A percentile compares a stretch with the other conserved stretches of the same genome.
phyloP scores from a whole-genome alignment of 805 yeast genomes.

The Candida vartiovaarae region DNA sequence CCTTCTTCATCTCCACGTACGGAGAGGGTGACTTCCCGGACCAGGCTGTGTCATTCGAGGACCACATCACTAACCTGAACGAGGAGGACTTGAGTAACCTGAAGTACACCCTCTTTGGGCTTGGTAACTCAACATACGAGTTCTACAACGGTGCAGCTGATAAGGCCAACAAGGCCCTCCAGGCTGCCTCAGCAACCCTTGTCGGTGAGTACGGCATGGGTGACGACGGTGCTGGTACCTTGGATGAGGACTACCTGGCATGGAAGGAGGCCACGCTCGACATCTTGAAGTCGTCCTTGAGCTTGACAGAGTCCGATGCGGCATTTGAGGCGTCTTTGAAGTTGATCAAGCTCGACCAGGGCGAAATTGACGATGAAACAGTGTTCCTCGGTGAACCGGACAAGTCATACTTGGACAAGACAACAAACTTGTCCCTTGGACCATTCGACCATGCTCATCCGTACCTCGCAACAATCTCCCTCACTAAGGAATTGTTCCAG shows the following conservation, averaged over 20 bases:
- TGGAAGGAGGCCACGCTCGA: constrained; percentile 85
- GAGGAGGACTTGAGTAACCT: constrained; percentile 51
- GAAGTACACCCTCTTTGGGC: constrained; percentile 74
- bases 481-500: constrained; percentile 64
- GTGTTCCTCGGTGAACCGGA: constrained; percentile 78
- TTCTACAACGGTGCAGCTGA: constrained; percentile 80
- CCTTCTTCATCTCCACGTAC: constrained; percentile 84
- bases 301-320: constrained; percentile 74
- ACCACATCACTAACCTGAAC: constrained; percentile 48
- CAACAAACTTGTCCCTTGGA: constrained; percentile 39
- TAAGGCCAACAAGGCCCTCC: constrained; percentile 43
- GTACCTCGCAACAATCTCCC: constrained; percentile 59
- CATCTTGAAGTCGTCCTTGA: constrained; percentile 51
- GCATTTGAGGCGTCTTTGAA: constrained; percentile 63
- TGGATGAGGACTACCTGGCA: constrained; percentile 89
- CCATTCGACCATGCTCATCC: constrained; percentile 84
- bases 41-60: constrained; percentile 76
- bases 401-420: constrained; percentile 29
- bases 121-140: constrained; percentile 94
- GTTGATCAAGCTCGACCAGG: constrained; percentile 33
- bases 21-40: constrained; percentile 99
- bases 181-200: constrained; percentile 61
- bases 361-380: constrained; percentile 31
- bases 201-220: constrained; percentile 83
- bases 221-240: constrained; percentile 90